phyloP scores from a whole-genome alignment of 305 asterid species.

The Solanum hybrid region DNA sequence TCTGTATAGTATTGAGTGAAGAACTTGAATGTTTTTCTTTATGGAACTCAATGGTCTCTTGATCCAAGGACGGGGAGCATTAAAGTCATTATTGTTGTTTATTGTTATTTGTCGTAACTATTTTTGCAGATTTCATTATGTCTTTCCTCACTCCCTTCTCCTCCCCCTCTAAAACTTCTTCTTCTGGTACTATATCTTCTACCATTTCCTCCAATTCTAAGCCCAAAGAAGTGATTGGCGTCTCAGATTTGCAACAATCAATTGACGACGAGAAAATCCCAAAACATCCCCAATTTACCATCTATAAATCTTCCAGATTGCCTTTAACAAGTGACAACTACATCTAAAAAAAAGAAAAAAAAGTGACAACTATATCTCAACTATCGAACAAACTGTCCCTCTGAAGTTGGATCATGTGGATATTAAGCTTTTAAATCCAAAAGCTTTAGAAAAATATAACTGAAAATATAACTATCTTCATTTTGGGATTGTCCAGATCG shows the following conservation, averaged over 20 bases:
- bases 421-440: not conserved
- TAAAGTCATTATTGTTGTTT: not conserved
- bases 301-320: not conserved
- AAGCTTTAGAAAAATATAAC: not conserved
- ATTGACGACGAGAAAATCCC: not conserved
- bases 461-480: not conserved
- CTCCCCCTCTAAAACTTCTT: not conserved
- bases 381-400: not conserved
- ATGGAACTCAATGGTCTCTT: not conserved
- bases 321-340: not conserved
- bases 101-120: not conserved
- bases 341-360: too few relatives aligned
- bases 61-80: not conserved
- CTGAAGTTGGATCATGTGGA: not conserved
- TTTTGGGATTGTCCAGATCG: not conserved
- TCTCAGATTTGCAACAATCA: not conserved
- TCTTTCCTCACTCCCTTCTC: not conserved
- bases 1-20: not conserved
- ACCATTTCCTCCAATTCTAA: not conserved
- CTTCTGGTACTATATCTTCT: not conserved
- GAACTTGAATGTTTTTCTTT: not conserved
- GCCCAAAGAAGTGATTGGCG: not conserved
- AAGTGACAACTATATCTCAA: not conserved
- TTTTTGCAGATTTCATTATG: not conserved
- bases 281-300: not conserved